These are phyloP conservation scores for Blastocystis sp. DNA, from an alignment of 352 stramenopile genomes.

Conservation along the genomic window DNA sequence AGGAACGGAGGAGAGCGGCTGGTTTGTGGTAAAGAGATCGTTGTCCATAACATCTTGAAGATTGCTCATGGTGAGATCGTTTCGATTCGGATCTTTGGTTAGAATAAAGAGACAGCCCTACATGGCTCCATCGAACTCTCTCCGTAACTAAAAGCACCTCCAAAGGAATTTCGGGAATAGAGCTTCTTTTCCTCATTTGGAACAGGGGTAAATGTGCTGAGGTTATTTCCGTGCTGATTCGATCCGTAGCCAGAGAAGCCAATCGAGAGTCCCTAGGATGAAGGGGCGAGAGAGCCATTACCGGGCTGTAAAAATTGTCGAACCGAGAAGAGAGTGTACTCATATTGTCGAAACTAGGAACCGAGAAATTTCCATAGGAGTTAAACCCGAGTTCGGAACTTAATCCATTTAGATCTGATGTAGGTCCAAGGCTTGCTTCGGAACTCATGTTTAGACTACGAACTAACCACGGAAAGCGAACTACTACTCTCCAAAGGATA, in stretches of 20 bases:
- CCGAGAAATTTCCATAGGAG: background rate
- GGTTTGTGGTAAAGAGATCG: background rate
- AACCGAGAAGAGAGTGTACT: background rate
- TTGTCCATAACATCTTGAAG: slow-evolving; percentile 53
- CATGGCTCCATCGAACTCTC: slow-evolving; percentile 42
- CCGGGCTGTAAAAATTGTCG: background rate
- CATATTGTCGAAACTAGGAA: background rate
- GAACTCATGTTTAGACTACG: background rate
- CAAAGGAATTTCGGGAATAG: slow-evolving; percentile 43
- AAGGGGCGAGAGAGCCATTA: background rate
- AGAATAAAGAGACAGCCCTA: background rate
- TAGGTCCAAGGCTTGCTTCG: background rate
- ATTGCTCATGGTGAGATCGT: slow-evolving; percentile 27
- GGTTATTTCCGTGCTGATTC: background rate
- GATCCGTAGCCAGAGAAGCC: background rate
- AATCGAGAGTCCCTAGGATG: background rate
- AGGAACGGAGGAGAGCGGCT: background rate
- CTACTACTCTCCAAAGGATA: slow-evolving; percentile 8
- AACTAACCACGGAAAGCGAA: background rate
- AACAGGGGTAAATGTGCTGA: background rate
- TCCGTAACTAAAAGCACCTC: background rate
- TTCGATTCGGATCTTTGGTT: background rate
- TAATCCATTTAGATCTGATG: background rate
- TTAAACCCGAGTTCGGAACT: slow-evolving; percentile 3
- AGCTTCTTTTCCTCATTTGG: slow-evolving; percentile 13